Conservation (phyloP, 208 protist genomes). For the Porcisia hertigi region DNA sequence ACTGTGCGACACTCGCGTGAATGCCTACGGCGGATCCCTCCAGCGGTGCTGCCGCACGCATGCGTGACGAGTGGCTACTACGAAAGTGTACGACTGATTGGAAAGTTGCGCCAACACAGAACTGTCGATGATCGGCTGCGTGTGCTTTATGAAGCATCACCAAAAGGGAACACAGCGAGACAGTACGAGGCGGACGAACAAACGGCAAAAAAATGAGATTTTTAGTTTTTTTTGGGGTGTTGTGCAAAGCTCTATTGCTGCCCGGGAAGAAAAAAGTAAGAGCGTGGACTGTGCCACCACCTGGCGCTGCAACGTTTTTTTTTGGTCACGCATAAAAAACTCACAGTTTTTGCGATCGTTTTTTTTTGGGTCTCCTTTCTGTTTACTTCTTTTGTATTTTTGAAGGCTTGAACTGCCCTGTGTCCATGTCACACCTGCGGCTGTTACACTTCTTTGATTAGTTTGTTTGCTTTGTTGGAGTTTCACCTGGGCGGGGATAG, state of each 20-base stretch:
- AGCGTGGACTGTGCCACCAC: too few relatives aligned
- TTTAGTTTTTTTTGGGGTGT: neutral
- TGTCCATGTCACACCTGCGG: neutral
- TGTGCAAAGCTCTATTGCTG: too few relatives aligned
- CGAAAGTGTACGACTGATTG: slow-evolving; percentile 64
- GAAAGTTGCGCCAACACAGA: slow-evolving; percentile 38
- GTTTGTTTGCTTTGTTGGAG: neutral
- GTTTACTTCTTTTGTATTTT: neutral
- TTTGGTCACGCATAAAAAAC: neutral
- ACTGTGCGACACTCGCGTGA: slow-evolving; percentile 36
- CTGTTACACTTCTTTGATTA: neutral
- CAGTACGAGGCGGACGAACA: neutral
- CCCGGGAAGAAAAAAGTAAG: too few relatives aligned
- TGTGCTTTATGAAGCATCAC: neutral
- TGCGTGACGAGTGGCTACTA: slow-evolving; percentile 79
- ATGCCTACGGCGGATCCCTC: slow-evolving; percentile 62
- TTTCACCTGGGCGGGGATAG: too few relatives aligned
- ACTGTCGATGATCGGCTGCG: slow-evolving; percentile 15
- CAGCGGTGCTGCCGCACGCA: slow-evolving; percentile 32
- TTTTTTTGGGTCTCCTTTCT: neutral
- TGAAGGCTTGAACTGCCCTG: neutral
- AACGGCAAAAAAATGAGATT: neutral
- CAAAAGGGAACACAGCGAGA: neutral
- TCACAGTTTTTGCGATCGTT: neutral
- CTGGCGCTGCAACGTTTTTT: too few relatives aligned